Evolutionary conservation across 1,139 yeast species (phyloP), one percentile per base, ranked within the genome.

Genomic region (Groenewaldozyma sp.): DNA sequence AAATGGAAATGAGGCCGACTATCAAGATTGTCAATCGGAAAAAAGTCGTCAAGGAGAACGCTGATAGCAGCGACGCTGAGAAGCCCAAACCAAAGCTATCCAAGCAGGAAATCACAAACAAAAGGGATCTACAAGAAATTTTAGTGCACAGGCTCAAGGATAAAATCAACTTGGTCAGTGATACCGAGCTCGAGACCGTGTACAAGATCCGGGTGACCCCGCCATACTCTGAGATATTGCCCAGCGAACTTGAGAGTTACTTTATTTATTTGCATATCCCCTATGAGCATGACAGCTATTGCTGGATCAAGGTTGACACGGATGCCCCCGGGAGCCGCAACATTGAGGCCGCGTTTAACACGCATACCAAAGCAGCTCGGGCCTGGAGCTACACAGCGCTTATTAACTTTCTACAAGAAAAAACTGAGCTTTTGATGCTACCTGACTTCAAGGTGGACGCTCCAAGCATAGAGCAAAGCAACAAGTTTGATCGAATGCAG

Each of bases 1-100:
- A 70, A 41, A 70, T 69, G 58, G 79, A 78, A 48, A 78, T 77
- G 53, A 68, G 71, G 37, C 75, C 74, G 9, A 71, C 75, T 0
- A 58, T 77, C 45, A 76, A 73, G 49, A 63, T 76, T 42, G 74
- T 73, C 27, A 55, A 53, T 35, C 42, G 40, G 18, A 27, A 6
- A n/a, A 13, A n/a, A 9, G 6, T 7, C 6, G 17, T 7, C n/a
- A 9, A 31, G 9, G 31, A 28, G 6, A 28, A 28, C 11, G 22
- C 17, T 7, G 7, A 9, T 6, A 13, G 16, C 7, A 10, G 14
- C 7, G n/a, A 6, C 6, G 26, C 26, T 22, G 10, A 22, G 26
- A 7, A 11, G 26, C 22, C 22, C 7, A 6, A 5, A 6, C 20
- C 20, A 5, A 10, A 14, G 10, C 10, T 13, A n/a, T 17, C 22